phyloP scores from a whole-genome alignment of 2,329 filamentous ascomycete genomes.

The Chaetomium globosum region DNA sequence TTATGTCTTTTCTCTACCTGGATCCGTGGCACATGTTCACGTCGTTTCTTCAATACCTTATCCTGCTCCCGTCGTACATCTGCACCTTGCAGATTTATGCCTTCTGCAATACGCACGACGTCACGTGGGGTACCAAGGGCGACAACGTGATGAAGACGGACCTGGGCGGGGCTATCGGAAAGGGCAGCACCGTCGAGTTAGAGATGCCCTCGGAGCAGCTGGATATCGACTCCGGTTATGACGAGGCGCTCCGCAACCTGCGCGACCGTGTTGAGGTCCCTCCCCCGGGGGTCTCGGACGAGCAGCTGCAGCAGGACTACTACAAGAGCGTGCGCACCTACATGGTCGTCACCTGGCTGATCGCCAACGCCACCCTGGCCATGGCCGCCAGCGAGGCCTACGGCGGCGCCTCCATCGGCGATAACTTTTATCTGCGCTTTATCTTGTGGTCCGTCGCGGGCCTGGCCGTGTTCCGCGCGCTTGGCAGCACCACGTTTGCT shows the following conservation, averaged over 20 bases:
- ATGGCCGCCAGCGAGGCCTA: constrained; percentile 94
- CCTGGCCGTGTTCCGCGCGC: constrained; percentile 82
- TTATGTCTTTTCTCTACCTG: constrained; percentile 94
- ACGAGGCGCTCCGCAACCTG: constrained; percentile 93
- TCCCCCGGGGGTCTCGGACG: constrained; percentile 62
- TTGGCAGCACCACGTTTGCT: constrained; percentile 80
- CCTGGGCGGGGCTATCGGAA: constrained; percentile 79
- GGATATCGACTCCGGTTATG: constrained; percentile 96
- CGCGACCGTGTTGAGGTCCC: constrained; percentile 88
- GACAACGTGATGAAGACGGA: constrained; percentile 95
- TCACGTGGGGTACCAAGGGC: constrained; percentile 98
- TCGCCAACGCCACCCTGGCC: constrained; percentile 85
- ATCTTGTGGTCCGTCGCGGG: constrained; percentile 90
- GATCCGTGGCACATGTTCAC: constrained; percentile 99
- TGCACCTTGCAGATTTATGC: constrained; percentile 98
- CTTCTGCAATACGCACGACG: constrained; percentile 98
- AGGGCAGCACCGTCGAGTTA: constrained; percentile 80
- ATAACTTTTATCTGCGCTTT: constrained; percentile 89
- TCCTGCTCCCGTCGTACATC: constrained; percentile 89
- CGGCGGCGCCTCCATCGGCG: constrained; percentile 66
- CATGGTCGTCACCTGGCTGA: constrained; percentile 95
- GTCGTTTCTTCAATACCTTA: constrained; percentile 85
- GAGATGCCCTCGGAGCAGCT: constrained; percentile 98
- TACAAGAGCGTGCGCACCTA: constrained; percentile 97
- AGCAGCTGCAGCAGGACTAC: constrained; percentile 95